Evolutionary conservation across 1,284 basidiomycete species (phyloP).

Genomic region (Marasmius oreades): DNA sequence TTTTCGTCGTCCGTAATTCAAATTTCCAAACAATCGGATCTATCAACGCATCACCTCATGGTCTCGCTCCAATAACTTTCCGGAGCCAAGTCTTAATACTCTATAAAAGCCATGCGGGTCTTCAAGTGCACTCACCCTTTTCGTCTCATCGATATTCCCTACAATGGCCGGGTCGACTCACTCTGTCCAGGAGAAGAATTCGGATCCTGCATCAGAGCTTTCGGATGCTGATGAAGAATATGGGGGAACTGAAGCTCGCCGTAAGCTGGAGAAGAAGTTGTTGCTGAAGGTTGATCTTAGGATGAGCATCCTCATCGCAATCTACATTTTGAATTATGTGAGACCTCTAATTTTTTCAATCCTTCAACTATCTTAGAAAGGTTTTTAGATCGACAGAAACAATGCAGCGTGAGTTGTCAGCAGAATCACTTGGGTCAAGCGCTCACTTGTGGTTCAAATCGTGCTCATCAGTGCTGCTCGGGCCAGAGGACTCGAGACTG

Average conservation of each 20-base stretch:
- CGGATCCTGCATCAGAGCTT: too few species aligned
- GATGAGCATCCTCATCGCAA: conserved; percentile 42
- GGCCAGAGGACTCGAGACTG: conserved; percentile 58
- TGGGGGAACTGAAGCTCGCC: conserved; percentile 15
- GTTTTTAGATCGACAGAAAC: conserved; percentile 58
- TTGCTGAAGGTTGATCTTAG: conserved; percentile 22
- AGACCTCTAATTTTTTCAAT: conserved; percentile 10
- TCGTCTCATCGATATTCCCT: background rate
- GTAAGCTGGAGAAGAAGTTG: conserved; percentile 20
- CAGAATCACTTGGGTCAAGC: background rate
- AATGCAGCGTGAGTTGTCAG: conserved; percentile 49
- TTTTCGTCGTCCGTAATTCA: too few species aligned
- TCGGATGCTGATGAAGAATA: conserved; percentile 15
- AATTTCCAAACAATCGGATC: too few species aligned
- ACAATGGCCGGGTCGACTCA: background rate
- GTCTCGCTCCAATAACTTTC: too few species aligned
- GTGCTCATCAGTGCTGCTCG: conserved; percentile 41
- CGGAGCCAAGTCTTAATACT: too few species aligned
- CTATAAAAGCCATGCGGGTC: too few species aligned
- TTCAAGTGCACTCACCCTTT: too few species aligned
- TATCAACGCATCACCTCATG: too few species aligned
- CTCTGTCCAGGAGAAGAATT: conserved; percentile 8
- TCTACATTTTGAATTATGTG: conserved; percentile 56
- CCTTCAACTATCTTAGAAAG: background rate
- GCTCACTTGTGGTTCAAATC: background rate